Evolutionary conservation across 176 grass and related monocot genomes (phyloP), one percentile per base, ranked within the genome.

Genomic region (Carex scoparia): DNA sequence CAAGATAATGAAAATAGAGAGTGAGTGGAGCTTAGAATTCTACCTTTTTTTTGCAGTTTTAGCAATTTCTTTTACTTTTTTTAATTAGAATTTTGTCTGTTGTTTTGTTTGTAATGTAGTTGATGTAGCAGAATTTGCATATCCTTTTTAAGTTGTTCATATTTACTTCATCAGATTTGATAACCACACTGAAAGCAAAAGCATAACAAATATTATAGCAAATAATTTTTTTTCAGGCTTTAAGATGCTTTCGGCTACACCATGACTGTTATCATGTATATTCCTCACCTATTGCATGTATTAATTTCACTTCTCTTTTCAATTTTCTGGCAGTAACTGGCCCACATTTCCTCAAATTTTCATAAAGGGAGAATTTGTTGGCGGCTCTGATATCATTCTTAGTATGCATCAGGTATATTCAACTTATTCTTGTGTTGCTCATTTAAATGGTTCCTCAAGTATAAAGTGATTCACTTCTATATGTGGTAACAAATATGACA

Each of bases 261-360:
- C 10, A 27, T 79, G 6, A 16, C 5, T 32, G 30, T 35, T 78
- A 78, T 56, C 51, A 78, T 79, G 49, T 14, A 56, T 73, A 73
- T 76, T 5, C 10, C 15, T 19, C 71, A 54, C 46, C 51, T 75
- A 53, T 69, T 83, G 58, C 76, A 79, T 37, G 57, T 57, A 2
- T 54, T 3, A 42, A 49, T 64, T 84, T 87, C 1, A 74, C 28
- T 58, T 49, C 16, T 79, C 48, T 67, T n/a, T 18, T 57, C 79
- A 46, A 80, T 69, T 55, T 86, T 51, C 65, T 10, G 86, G 87
- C 81, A 94, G 97, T 68, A 91, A 94, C 57, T 99, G 93, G 91
- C 93, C 97, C 38, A 96, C 97, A 55, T 99, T 99, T 89, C 93
- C 97, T 2, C 93, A 99, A 91, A 86, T 99, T 88, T 96, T 96